Conservation (phyloP, 2,329 filamentous ascomycete genomes). For the Corinectria fuckeliana region DNA sequence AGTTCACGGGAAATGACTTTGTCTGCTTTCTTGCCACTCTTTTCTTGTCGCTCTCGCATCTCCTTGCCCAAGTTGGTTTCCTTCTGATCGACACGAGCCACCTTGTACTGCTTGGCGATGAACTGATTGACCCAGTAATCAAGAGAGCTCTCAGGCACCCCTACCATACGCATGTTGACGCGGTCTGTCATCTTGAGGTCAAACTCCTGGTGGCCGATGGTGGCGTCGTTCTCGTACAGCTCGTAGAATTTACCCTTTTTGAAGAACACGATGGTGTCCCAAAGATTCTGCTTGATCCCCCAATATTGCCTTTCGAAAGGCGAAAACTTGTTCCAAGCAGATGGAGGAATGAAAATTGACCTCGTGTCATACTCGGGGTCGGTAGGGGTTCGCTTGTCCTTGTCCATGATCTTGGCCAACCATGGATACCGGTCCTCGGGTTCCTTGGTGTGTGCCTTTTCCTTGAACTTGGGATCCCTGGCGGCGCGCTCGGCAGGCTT, state of each 20-base stretch:
- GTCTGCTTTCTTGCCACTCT: slow-evolving; percentile 74
- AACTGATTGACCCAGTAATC: slow-evolving; percentile 98
- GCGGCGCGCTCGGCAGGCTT: slow-evolving; percentile 41
- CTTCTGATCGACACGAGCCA: slow-evolving; percentile 94
- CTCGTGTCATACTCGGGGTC: slow-evolving; percentile 91
- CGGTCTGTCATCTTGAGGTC: slow-evolving; percentile 97
- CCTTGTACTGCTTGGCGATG: slow-evolving; percentile 97
- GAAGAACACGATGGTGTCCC: slow-evolving; percentile 98
- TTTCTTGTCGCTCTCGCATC: slow-evolving; percentile 89
- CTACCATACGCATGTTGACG: slow-evolving; percentile 99
- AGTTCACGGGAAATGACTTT: slow-evolving; percentile 94
- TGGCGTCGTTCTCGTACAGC: slow-evolving; percentile 96
- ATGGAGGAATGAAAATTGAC: slow-evolving; percentile 86
- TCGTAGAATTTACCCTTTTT: slow-evolving; percentile 99
- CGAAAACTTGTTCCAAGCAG: slow-evolving; percentile 82
- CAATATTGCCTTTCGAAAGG: slow-evolving; percentile 98
- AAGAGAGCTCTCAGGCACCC: slow-evolving; percentile 93
- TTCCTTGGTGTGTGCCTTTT: slow-evolving; percentile 80
- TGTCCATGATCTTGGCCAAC: slow-evolving; percentile 86
- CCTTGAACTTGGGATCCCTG: slow-evolving; percentile 50
- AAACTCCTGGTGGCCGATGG: slow-evolving; percentile 93
- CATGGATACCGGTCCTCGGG: slow-evolving; percentile 88
- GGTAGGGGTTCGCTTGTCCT: slow-evolving; percentile 77
- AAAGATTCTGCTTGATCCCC: slow-evolving; percentile 98
- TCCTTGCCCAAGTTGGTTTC: slow-evolving; percentile 96